These are phyloP conservation scores for Saccharomycopsis crataegensis DNA, from an alignment of 1,139 yeast species.

Conservation along the genomic window DNA sequence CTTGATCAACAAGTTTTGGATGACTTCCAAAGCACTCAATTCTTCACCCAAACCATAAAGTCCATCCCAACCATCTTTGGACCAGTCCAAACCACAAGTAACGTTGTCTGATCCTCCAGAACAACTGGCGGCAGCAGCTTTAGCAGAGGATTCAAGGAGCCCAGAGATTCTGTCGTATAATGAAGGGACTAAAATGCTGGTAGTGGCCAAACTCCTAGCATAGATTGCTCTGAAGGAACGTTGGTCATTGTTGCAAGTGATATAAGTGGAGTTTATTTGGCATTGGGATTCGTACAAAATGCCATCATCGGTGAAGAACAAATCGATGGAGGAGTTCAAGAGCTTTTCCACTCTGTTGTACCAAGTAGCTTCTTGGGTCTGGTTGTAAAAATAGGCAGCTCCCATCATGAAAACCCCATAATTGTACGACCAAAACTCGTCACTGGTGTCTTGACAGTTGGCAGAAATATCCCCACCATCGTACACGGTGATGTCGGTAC, in stretches of 20 bases:
- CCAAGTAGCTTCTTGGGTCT: constrained; percentile 48
- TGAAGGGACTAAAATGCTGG: constrained; percentile 42
- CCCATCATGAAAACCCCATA: constrained; percentile 56
- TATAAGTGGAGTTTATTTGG: constrained; percentile 29
- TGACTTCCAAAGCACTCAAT: constrained; percentile 66
- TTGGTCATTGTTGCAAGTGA: constrained; percentile 52
- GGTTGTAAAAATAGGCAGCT: constrained; percentile 51
- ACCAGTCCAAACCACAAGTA: constrained; percentile 72
- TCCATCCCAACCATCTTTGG: constrained; percentile 48
- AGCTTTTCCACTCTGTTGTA: constrained; percentile 37
- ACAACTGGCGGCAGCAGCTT: constrained; percentile 66
- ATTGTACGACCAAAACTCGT: constrained; percentile 53
- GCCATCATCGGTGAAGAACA: constrained; percentile 35
- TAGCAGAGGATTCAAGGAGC: constrained; percentile 42
- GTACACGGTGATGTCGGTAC: constrained; percentile 31
- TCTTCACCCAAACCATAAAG: constrained; percentile 73
- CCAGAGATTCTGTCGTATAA: constrained; percentile 34
- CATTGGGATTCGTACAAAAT: constrained; percentile 56
- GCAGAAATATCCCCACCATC: constrained; percentile 52
- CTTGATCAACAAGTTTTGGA: constrained; percentile 35
- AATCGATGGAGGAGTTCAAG: constrained; percentile 37
- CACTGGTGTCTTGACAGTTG: constrained; percentile 39
- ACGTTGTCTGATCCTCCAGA: constrained; percentile 69
- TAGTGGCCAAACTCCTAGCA: constrained; percentile 46
- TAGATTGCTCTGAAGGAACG: constrained; percentile 55